phyloP scores from a whole-genome alignment of 2,329 filamentous ascomycete species.

The Arthrinium puccinioides region DNA sequence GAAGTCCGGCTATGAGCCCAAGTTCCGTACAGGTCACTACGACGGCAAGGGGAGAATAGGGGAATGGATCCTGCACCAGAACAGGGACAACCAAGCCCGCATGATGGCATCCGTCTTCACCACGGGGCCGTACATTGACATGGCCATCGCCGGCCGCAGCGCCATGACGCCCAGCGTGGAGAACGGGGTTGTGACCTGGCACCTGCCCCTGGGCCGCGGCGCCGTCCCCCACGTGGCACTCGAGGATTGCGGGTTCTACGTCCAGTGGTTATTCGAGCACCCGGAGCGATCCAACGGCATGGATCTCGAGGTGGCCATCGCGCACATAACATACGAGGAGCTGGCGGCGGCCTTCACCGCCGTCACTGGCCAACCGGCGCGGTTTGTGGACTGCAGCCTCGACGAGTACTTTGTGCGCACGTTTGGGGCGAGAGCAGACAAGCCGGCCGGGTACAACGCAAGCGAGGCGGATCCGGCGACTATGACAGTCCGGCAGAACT shows the following conservation, averaged over 20 bases:
- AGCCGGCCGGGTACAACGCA: conserved; percentile 28
- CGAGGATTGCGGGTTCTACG: not conserved
- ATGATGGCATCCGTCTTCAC: conserved; percentile 54
- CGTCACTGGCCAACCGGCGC: conserved; percentile 33
- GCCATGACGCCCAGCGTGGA: conserved; percentile 32
- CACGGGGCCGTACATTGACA: conserved; percentile 45
- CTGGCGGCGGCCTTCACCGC: conserved; percentile 32
- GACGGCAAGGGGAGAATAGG: conserved; percentile 37
- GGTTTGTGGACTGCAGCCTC: conserved; percentile 27
- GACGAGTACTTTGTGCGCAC: conserved; percentile 24
- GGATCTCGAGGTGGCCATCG: not conserved
- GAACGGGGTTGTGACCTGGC: conserved; percentile 2
- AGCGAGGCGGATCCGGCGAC: conserved; percentile 20
- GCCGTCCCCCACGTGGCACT: not conserved
- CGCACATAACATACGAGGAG: conserved; percentile 25
- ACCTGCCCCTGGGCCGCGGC: not conserved
- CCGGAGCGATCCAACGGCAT: not conserved
- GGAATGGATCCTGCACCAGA: conserved; percentile 37
- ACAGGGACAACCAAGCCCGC: conserved; percentile 19
- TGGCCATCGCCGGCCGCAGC: conserved; percentile 28
- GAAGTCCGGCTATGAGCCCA: conserved; percentile 36
- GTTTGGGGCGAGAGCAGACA: conserved; percentile 11
- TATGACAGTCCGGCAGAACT: conserved; percentile 37
- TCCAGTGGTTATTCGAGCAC: not conserved
- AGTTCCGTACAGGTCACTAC: conserved; percentile 40